A percentile compares a stretch with the other conserved stretches of the same genome.
phyloP scores from a whole-genome alignment of 108 stramenopile species.

The Cyclotella choctawhatcheeana region DNA sequence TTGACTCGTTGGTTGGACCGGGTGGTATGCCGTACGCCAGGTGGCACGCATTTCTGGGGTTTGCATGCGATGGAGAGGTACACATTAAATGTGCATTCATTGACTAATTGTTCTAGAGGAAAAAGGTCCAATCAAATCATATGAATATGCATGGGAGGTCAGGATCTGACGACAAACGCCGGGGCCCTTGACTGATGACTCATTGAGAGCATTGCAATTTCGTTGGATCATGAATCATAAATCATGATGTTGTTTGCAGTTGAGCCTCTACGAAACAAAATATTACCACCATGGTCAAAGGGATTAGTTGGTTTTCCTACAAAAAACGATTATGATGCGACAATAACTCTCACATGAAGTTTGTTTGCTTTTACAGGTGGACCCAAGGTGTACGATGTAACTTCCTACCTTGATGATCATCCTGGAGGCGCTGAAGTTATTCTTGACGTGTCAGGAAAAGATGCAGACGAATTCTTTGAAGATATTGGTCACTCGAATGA shows the following conservation, averaged over 20 bases:
- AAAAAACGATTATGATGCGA: not conserved
- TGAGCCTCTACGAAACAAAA: no score
- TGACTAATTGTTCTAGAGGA: no score
- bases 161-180: no score
- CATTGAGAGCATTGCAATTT: no score
- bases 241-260: no score
- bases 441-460: constrained; percentile 90
- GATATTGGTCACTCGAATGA: constrained; percentile 97
- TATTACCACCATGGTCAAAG: no score
- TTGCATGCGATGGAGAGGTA: no score
- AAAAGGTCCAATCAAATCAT: no score
- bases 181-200: no score
- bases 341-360: not conserved
- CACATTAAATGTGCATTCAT: no score
- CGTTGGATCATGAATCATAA: no score
- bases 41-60: not conserved
- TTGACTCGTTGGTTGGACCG: not conserved
- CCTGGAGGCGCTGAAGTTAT: constrained; percentile 96
- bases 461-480: constrained; percentile 97
- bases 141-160: no score
- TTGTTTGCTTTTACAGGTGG: constrained; percentile 58
- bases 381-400: constrained; percentile 97
- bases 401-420: constrained; percentile 96
- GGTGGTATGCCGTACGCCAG: not conserved
- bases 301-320: not conserved